Base-by-base conservation (phyloP, 1,284 basidiomycete genomes). In the Rhodotorula mucilaginosa region DNA sequence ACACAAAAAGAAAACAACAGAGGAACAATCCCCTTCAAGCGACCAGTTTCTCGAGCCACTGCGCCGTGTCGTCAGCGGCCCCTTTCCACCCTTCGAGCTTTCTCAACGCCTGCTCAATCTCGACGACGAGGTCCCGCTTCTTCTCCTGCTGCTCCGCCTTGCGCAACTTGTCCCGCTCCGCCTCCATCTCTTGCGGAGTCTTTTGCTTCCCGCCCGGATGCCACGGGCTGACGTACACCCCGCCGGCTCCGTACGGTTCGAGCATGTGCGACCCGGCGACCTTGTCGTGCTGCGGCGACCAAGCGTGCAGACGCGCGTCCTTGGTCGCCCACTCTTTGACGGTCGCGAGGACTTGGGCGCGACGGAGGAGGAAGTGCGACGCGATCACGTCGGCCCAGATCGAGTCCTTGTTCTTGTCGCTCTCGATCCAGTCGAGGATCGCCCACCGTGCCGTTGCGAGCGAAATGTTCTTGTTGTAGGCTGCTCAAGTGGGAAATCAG, bases 401-500 rank as follows among this genome's bases (percentile, higher is more conserved):
- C 48, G 64, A 62, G 13, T 64, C 60, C 65, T 71, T 64, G 34
- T 49, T 29, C 31, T 56, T 58, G 44, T 60, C 58, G 26, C 58
- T 58, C 15, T 67, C 48, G 44, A 63, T 49, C 69, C 69, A 71
- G 47, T 71, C 47, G 58, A 67, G 51, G 31, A 71, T 71, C 6
- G 65, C 69, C 61, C 64, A 65, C 10, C 64, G 34, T 7, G 64
- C 59, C 29, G 69, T 71, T 6, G 69, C 69, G 31, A 71, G 69
- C 31, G 65, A 64, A 29, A 46, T 26, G 52, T 71, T 71, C n/a
- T 63, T 57, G 62, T 71, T 71, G 69, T 71, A 71, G 61, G 47
- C 62, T 57, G 51, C 10, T 15, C 13, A 18, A 31, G 12, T 21
- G 7, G 3, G n/a, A 23, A 2, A 29, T 4, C 13, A 21, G 2